Percentiles rank a stretch among this genome's conserved stretches.
phyloP scores from a whole-genome alignment of 495 filamentous ascomycete species.

The Annulohypoxylon moriforme region DNA sequence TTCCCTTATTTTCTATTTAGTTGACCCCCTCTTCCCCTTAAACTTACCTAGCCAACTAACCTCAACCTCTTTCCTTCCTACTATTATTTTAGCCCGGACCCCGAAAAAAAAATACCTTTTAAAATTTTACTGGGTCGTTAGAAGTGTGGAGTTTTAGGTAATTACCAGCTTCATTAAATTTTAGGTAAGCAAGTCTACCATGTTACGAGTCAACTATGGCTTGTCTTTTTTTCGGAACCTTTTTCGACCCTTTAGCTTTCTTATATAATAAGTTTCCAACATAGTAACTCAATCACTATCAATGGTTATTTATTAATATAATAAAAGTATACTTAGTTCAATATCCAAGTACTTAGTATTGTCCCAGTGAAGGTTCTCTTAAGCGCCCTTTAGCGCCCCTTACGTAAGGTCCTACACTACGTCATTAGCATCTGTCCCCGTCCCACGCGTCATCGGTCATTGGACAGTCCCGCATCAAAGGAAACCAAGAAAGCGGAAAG shows the following conservation, averaged over 20 bases:
- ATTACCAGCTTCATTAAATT: conserved; percentile 13
- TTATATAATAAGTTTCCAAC: too few species aligned
- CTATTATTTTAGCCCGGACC: conserved; percentile 32
- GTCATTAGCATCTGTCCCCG: not conserved
- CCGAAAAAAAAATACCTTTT: conserved; percentile 8
- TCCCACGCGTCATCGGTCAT: not conserved
- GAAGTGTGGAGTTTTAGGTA: conserved; percentile 18
- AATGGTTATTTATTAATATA: too few species aligned
- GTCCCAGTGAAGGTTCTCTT: not conserved
- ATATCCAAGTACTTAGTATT: not conserved
- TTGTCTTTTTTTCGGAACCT: not conserved
- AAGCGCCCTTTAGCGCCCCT: not conserved
- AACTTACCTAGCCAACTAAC: conserved; percentile 23
- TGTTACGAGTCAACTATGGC: not conserved
- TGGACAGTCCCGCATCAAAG: conserved; percentile 6
- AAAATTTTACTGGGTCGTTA: conserved; percentile 17
- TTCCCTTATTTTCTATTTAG: not conserved
- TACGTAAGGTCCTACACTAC: conserved; percentile 3
- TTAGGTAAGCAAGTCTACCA: not conserved
- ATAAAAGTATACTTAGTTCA: not conserved
- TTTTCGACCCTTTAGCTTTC: too few species aligned
- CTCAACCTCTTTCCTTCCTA: not conserved
- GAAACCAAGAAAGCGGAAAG: not conserved
- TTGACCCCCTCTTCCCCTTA: conserved; percentile 23
- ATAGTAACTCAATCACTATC: too few species aligned